phyloP scores from a whole-genome alignment of 306 rosid species.

The Trifolium subterraneum region DNA sequence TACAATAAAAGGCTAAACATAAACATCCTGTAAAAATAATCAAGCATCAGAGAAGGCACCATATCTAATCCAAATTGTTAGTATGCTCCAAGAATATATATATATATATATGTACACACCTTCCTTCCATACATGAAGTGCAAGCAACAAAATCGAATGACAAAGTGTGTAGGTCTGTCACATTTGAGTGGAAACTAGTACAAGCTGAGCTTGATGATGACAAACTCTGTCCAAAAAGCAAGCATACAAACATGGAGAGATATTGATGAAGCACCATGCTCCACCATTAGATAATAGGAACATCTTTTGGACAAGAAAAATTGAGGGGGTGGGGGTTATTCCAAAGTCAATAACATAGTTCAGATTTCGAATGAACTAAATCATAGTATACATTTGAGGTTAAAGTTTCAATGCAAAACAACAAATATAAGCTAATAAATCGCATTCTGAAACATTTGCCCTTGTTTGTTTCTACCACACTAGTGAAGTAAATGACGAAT shows the following conservation, averaged over 20 bases:
- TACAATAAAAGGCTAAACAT: too few relatives aligned
- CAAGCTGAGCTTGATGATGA: conserved; percentile 5
- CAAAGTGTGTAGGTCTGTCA: neutral
- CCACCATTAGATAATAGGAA: conserved; percentile 4
- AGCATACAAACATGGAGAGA: conserved; percentile 5
- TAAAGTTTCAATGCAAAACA: conserved; percentile 28
- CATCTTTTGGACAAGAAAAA: neutral
- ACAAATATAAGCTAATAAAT: conserved; percentile 10
- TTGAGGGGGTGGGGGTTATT: neutral
- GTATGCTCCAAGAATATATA: too few relatives aligned
- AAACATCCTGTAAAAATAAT: too few relatives aligned
- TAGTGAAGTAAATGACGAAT: conserved; percentile 77
- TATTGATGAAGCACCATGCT: conserved; percentile 12
- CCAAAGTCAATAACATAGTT: neutral
- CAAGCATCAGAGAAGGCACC: too few relatives aligned
- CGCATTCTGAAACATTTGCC: conserved; percentile 22
- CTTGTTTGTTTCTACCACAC: conserved; percentile 13
- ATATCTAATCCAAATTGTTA: too few relatives aligned
- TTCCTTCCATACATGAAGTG: neutral
- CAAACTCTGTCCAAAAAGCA: conserved; percentile 2
- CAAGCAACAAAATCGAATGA: neutral
- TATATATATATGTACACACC: too few relatives aligned
- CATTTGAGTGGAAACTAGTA: conserved; percentile 9
- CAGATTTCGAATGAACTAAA: conserved; percentile 21
- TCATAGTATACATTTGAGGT: conserved; percentile 22